These are phyloP conservation scores for Exobasidium cylindrosporum DNA, from an alignment of 1,284 basidiomycete species.

Conservation along the genomic window DNA sequence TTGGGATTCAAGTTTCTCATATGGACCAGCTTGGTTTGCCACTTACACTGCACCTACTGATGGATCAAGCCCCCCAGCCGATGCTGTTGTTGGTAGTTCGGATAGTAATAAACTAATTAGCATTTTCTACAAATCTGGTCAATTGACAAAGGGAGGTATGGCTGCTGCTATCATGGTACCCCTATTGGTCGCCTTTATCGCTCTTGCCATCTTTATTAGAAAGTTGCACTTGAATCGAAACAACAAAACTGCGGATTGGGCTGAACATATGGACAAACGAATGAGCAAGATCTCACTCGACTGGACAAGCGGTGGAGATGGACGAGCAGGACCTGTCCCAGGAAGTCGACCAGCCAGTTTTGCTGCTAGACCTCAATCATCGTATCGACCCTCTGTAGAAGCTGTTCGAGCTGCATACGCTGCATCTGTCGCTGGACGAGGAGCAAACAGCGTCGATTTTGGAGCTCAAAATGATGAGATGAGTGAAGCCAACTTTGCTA, in stretches of 20 bases:
- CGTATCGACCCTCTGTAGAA: constrained; percentile 27
- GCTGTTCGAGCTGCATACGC: constrained; percentile 11
- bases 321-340: constrained; percentile 37
- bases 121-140: constrained; percentile 38
- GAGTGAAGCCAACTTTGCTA: not conserved
- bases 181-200: constrained; percentile 35
- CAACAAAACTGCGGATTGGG: constrained; percentile 54
- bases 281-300: constrained; percentile 51
- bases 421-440: constrained; percentile 20
- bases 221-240: constrained; percentile 50
- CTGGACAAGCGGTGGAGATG: constrained; percentile 45
- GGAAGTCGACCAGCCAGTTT: constrained; percentile 43
- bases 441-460: constrained; percentile 17
- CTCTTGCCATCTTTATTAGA: constrained; percentile 37
- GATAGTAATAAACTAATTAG: constrained; percentile 29
- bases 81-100: constrained; percentile 27
- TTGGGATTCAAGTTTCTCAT: constrained; percentile 50
- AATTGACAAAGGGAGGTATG: constrained; percentile 41
- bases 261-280: constrained; percentile 52
- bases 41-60: constrained; percentile 36
- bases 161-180: constrained; percentile 50
- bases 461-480: constrained; percentile 1
- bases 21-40: constrained; percentile 46
- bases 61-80: constrained; percentile 29
- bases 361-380: constrained; percentile 13